These are phyloP conservation scores for Sphaerulina populicola DNA, from an alignment of 2,329 filamentous ascomycete species.

Conservation along the genomic window DNA sequence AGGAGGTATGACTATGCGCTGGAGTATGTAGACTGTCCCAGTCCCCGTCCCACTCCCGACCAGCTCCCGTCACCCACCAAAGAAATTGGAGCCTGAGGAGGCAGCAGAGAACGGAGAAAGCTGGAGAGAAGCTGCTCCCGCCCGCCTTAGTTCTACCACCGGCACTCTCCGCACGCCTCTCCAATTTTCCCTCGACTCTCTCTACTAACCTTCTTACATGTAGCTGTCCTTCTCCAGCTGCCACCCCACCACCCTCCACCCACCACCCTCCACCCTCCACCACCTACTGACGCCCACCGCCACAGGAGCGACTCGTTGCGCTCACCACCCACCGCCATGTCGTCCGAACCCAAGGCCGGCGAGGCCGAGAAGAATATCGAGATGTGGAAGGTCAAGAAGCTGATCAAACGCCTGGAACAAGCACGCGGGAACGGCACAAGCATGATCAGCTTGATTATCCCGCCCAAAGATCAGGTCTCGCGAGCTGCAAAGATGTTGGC, in stretches of 20 bases:
- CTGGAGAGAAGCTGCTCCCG: not conserved
- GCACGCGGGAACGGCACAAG: slow-evolving; percentile 97
- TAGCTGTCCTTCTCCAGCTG: not conserved
- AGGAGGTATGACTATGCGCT: too few relatives aligned
- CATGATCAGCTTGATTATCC: slow-evolving; percentile 99
- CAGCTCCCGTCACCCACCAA: too few relatives aligned
- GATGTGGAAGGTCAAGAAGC: slow-evolving; percentile 98
- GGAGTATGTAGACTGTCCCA: too few relatives aligned
- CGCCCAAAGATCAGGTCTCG: slow-evolving; percentile 96
- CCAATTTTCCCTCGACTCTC: not conserved
- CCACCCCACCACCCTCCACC: not conserved
- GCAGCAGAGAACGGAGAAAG: too few relatives aligned
- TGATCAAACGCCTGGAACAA: slow-evolving; percentile 96
- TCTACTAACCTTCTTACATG: too few relatives aligned
- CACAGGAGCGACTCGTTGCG: not conserved
- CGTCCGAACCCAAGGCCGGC: slow-evolving; percentile 71
- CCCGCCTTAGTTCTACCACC: not conserved
- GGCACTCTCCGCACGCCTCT: too few relatives aligned
- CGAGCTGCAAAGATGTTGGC: slow-evolving; percentile 98
- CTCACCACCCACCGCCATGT: slow-evolving; percentile 57
- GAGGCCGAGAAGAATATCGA: slow-evolving; percentile 97
- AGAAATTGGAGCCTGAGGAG: too few relatives aligned
- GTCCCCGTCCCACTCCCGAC: too few relatives aligned
- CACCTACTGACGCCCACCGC: not conserved
- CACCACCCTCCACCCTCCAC: too few relatives aligned